Evolutionary conservation across 352 stramenopile genomes (phyloP).

Genomic region (Plasmopara halstedii): DNA sequence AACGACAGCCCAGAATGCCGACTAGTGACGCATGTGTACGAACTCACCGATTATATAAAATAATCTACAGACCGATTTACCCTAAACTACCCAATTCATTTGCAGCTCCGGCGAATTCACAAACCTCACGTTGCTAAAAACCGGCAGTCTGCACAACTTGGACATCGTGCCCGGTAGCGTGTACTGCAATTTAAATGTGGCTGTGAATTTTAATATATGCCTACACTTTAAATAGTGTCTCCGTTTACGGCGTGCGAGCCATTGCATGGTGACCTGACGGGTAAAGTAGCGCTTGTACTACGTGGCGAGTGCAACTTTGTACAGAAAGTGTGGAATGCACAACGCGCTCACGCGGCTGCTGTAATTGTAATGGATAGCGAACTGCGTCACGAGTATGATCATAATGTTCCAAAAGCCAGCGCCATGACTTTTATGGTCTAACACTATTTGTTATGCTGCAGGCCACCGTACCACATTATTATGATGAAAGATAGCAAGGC

Average conservation of each 20-base stretch:
- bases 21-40: conserved; percentile 67
- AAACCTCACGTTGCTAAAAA: conserved; percentile 39
- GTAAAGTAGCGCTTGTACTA: conserved; percentile 68
- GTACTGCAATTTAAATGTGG: not conserved
- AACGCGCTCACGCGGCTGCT: conserved; percentile 52
- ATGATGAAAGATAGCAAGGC: conserved; percentile 81
- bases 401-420: not conserved
- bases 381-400: conserved; percentile 42
- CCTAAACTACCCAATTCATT: not conserved
- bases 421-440: not conserved
- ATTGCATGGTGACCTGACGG: conserved; percentile 35
- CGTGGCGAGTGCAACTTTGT: conserved; percentile 64
- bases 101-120: conserved; percentile 67
- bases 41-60: not conserved
- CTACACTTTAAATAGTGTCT: conserved; percentile 15
- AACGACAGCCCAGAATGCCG: conserved; percentile 37
- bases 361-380: conserved; percentile 74
- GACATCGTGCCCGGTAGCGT: conserved; percentile 39
- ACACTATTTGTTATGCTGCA: conserved; percentile 10
- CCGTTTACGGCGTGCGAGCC: conserved; percentile 62
- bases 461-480: conserved; percentile 72
- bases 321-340: conserved; percentile 48
- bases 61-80: not conserved
- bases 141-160: conserved; percentile 19
- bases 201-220: not conserved